Evolutionary conservation across 2,329 filamentous ascomycete genomes (phyloP), one percentile per base, ranked within the genome.

Genomic region (Arthrobotrys iridis): DNA sequence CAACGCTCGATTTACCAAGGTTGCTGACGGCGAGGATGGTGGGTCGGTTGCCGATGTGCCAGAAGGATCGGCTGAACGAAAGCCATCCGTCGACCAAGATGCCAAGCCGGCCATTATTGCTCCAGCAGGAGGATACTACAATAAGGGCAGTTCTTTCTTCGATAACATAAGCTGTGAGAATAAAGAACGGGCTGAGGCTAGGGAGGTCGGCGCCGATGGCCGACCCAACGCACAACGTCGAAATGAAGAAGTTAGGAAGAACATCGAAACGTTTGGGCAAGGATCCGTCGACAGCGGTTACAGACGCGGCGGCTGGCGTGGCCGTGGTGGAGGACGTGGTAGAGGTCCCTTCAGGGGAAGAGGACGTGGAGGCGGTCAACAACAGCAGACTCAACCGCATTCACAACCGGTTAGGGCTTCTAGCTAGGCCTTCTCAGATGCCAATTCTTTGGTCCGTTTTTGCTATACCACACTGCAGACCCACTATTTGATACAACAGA

Each of bases 201-300:
- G 82, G 30, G 81, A 85, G 43, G 87, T 86, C 3, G 87, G 77
- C 88, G 89, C 81, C 86, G 88, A n/a, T 55, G 77, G 37, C 18
- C 52, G 70, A 40, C 90, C 91, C 68, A 93, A 93, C 30, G 89
- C 91, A 52, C 93, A 96, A 82, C 96, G 95, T 89, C 89, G 95
- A 63, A 90, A 89, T 40, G 93, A 98, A 82, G 95, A 98, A 82
- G 92, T 96, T 81, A 93, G 90, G 82, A 93, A 93, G 84, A 98
- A 98, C 81, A 91, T 99, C 81, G 95, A 99, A 84, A 99, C 95
- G 0, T 99, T 99, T 79, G 95, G 95, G 6, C 93, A 98, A 82
- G 93, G 93, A 62, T 97, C 93, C 79, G 93, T 99, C 20, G 95
- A 99, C 79, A 90, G 88, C 58, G 87, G 89, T 13, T 91, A 88